phyloP scores from a whole-genome alignment of 768 basidiomycete genomes.

The Rhizopogon rudus region DNA sequence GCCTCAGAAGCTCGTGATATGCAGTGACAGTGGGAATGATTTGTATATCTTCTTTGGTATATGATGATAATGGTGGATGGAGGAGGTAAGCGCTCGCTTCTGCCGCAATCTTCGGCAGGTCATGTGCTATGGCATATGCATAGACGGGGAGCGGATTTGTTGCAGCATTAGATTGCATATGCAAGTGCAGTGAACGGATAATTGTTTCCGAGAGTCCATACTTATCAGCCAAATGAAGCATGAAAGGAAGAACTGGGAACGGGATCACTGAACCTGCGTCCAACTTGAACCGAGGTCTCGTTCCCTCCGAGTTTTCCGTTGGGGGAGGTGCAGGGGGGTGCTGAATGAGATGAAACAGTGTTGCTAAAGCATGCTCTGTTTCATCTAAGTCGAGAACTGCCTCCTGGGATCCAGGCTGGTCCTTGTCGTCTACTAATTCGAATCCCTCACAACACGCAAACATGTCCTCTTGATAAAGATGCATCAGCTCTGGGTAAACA shows the following conservation, averaged over 20 bases:
- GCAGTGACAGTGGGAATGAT: conserved; percentile 53
- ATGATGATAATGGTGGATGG: conserved; percentile 48
- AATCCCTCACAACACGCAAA: conserved; percentile 51
- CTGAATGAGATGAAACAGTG: conserved; percentile 55
- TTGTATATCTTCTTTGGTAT: conserved; percentile 45
- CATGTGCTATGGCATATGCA: conserved; percentile 42
- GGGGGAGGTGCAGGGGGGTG: conserved; percentile 44
- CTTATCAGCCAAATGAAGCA: conserved; percentile 62
- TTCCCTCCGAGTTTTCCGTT: conserved; percentile 22
- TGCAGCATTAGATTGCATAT: conserved; percentile 51
- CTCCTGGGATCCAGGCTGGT: conserved; percentile 13
- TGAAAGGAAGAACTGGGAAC: conserved; percentile 53
- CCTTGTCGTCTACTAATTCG: conserved; percentile 6
- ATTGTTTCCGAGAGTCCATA: conserved; percentile 50
- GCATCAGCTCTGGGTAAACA: neutral
- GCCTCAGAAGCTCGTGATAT: conserved; percentile 56
- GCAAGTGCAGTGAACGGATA: conserved; percentile 38
- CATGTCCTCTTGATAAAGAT: conserved; percentile 52
- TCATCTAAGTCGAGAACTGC: conserved; percentile 53
- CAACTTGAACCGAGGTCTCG: conserved; percentile 24
- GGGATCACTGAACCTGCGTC: conserved; percentile 49
- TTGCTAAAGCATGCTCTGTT: conserved; percentile 38
- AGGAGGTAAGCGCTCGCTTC: conserved; percentile 56
- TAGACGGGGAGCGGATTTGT: conserved; percentile 56
- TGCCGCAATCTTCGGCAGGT: conserved; percentile 43